These are phyloP conservation scores for Cladosporium sp. DNA, from an alignment of 2,329 filamentous ascomycete species.

Conservation along the genomic window DNA sequence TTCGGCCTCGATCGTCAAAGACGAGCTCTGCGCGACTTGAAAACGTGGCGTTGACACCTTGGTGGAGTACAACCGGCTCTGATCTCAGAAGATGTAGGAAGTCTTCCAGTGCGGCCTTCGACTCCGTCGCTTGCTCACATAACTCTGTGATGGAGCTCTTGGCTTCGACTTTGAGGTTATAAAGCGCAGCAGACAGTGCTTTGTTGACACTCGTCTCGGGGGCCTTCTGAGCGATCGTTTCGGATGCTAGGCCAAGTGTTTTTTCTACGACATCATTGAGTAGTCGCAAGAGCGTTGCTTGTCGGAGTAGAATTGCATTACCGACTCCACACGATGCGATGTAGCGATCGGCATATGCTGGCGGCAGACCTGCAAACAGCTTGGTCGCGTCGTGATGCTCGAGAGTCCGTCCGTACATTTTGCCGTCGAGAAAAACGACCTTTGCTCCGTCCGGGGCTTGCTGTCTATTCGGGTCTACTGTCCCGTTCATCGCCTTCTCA, in stretches of 20 bases:
- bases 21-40: conserved; percentile 13
- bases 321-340: too few relatives aligned
- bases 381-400: too few relatives aligned
- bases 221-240: neutral
- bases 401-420: neutral
- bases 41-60: conserved; percentile 14
- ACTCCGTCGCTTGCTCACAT: conserved; percentile 10
- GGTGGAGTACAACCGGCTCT: conserved; percentile 15
- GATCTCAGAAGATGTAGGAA: conserved; percentile 14
- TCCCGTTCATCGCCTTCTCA: neutral
- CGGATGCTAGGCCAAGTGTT: conserved; percentile 13
- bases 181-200: conserved; percentile 3
- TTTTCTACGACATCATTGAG: conserved; percentile 17
- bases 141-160: conserved; percentile 14
- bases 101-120: conserved; percentile 11
- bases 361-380: too few relatives aligned
- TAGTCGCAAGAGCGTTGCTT: neutral
- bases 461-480: neutral
- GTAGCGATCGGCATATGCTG: too few relatives aligned
- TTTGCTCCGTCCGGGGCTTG: neutral
- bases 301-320: too few relatives aligned
- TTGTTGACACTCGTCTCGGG: neutral
- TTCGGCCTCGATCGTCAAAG: conserved; percentile 14
- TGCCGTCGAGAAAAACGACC: neutral
- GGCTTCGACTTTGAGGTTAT: conserved; percentile 11